Base-by-base conservation (phyloP, 305 asterid genomes). In the Fraxinus angustifolia region DNA sequence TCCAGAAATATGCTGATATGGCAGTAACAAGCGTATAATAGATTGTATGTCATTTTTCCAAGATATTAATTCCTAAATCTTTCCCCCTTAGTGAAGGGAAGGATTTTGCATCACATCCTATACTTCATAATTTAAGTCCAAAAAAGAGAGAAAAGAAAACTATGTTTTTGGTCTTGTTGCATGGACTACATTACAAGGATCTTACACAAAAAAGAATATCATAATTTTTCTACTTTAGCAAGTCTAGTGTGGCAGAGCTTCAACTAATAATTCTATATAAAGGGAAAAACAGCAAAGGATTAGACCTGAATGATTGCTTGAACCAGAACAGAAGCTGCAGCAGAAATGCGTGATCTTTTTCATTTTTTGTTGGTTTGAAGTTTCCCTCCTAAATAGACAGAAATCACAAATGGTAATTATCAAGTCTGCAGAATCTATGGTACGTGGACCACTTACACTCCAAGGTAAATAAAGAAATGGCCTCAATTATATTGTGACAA, bases 251-350 rank as follows among this genome's bases (percentile, higher is more conserved):
- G 45, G 79, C 45, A 80, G 42, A 80, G 23, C 33, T 70, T 75
- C 79, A 78, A 79, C 21, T 33, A 87, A 31, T 60, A 62, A 14
- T 23, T 40, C 11, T 4, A 36, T 6, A 36, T 62, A 11, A 75
- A 71, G 30, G 7, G 73, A 53, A 75, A 74, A 80, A 60, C 34
- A 40, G 45, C 71, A 21, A 19, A 58, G 78, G 76, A 31, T 82
- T 71, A 77, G 79, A 93, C 99, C 97, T 88, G 92, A 95, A 95
- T 87, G 99, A 90, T 84, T 93, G 97, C 88, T 95, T 95, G 87
- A 95, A 95, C 99, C 99, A 95, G 91, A 91, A 91, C 82, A 95
- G 94, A 87, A 95, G 89, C 92, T 95, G 99, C 90, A 93, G 84
- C 82, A 93, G 92, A 91, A 95, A 93, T 12, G 96, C 93, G 79